Base-by-base conservation (phyloP, 73 alveolate genomes). In the Paramecium pentaurelia region DNA sequence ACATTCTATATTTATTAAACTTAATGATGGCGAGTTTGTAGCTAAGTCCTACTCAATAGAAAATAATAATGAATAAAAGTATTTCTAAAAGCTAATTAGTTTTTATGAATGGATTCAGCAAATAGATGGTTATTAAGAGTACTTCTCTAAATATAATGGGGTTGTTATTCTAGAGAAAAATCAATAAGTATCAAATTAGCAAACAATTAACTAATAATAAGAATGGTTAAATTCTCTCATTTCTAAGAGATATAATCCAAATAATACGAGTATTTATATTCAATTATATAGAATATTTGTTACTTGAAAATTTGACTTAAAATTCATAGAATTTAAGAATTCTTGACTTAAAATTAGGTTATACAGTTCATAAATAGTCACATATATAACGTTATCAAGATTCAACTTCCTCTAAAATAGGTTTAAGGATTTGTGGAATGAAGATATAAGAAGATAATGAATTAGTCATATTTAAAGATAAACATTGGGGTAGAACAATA, bases 31-130 rank as follows among this genome's bases (percentile, higher is more conserved):
- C 16, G 88, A 42, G 18, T 36, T 30, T 12, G 60, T 75, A 18
- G 88, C 88, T 30, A 75, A 75, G 25, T 75, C 88, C 27, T 38
- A 30, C 20, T 75, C 22, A 12, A 36, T 42, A 9, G 60, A 75
- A 42, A 75, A 75, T n/a, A 25, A 36, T 42, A 75, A 75, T 38
- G 88, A 75, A 75, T 75, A 75, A 38, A 75, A 36, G 88, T 75
- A 75, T 12, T 30, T 36, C 38, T 3, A 12, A 38, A 75, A 6
- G 9, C n/a, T 38, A 75, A n/a, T 75, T 75, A 75, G 88, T 22
- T 75, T 75, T 75, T 75, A 75, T 75, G 88, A 75, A 75, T 75
- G 88, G 88, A 42, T 75, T 36, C 18, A 75, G 36, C 58, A 75
- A 12, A 38, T 38, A 16, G 88, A 75, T 8, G 60, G 60, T 4